These are phyloP conservation scores for Wickerhamiella musiphila DNA, from an alignment of 805 yeast genomes.

Conservation along the genomic window DNA sequence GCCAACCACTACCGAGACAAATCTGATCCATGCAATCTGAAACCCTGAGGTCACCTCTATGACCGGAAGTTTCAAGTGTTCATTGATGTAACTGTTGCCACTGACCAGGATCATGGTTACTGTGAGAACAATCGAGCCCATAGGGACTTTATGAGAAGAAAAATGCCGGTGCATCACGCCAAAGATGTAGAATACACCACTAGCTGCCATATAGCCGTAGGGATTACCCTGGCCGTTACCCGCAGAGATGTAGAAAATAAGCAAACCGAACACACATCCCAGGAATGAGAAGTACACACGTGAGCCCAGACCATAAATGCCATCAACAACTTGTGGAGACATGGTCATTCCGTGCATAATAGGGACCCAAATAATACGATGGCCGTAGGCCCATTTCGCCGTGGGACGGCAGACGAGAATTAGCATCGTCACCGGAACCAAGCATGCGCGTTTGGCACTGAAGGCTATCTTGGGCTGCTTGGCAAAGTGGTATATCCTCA, in stretches of 20 bases:
- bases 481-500: not conserved
- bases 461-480: slow-evolving; percentile 8
- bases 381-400: slow-evolving; percentile 13
- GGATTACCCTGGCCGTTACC: slow-evolving; percentile 21
- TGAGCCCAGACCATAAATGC: slow-evolving; percentile 16
- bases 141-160: slow-evolving; percentile 16
- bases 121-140: slow-evolving; percentile 18
- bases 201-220: slow-evolving; percentile 20
- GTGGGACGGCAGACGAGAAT: slow-evolving; percentile 14
- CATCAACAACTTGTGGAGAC: slow-evolving; percentile 20
- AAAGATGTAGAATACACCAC: slow-evolving; percentile 14
- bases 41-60: too few species aligned
- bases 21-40: slow-evolving; percentile 21
- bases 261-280: slow-evolving; percentile 20
- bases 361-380: slow-evolving; percentile 19
- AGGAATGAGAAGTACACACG: slow-evolving; percentile 17
- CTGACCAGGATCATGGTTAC: slow-evolving; percentile 18
- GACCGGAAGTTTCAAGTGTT: slow-evolving; percentile 13
- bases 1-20: slow-evolving; percentile 20
- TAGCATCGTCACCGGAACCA: slow-evolving; percentile 8
- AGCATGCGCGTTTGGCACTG: slow-evolving; percentile 12
- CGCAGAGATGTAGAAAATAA: slow-evolving; percentile 22
- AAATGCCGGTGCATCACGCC: slow-evolving; percentile 20
- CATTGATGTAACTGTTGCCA: slow-evolving; percentile 20
- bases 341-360: slow-evolving; percentile 19